A percentile compares a stretch with the other conserved stretches of the same genome.
These are phyloP conservation scores for Rosa chinensis DNA, from an alignment of 306 rosid species.

Conservation along the genomic window DNA sequence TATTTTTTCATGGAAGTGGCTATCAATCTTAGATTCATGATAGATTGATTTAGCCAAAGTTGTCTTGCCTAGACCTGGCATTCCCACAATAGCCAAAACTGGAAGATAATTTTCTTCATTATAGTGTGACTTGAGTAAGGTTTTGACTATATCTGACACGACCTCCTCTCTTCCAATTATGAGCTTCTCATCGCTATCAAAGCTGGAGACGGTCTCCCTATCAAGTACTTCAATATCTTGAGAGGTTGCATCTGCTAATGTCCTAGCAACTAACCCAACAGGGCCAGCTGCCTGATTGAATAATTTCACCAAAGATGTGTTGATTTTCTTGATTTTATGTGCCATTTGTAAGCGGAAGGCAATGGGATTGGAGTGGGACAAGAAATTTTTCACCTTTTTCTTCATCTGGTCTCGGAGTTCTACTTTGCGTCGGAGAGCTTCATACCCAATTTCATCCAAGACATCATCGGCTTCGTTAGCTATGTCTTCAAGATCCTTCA, in stretches of 20 bases:
- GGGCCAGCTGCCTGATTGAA: neutral
- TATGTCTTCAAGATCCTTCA: too few relatives aligned
- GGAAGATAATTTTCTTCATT: neutral
- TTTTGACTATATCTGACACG: neutral
- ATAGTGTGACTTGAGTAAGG: neutral
- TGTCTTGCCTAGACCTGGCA: conserved; percentile 28
- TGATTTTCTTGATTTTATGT: neutral
- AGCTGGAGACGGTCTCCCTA: neutral
- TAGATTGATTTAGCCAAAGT: conserved; percentile 13
- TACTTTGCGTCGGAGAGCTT: conserved; percentile 1
- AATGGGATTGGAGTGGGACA: neutral
- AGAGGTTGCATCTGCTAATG: neutral
- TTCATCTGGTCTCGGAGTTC: neutral
- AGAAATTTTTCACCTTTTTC: conserved; percentile 1
- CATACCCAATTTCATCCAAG: too few relatives aligned
- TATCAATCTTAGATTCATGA: neutral
- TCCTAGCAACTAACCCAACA: conserved; percentile 16
- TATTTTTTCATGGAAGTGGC: neutral
- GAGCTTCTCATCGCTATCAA: neutral
- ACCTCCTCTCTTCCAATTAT: neutral
- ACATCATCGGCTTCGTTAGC: too few relatives aligned
- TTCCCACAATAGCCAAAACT: conserved; percentile 24
- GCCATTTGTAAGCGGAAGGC: conserved; percentile 5
- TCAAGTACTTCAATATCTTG: neutral
- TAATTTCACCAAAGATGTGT: neutral